Base-by-base conservation (phyloP, 129 eudicot genomes). In the Gnaphalium uliginosum region DNA sequence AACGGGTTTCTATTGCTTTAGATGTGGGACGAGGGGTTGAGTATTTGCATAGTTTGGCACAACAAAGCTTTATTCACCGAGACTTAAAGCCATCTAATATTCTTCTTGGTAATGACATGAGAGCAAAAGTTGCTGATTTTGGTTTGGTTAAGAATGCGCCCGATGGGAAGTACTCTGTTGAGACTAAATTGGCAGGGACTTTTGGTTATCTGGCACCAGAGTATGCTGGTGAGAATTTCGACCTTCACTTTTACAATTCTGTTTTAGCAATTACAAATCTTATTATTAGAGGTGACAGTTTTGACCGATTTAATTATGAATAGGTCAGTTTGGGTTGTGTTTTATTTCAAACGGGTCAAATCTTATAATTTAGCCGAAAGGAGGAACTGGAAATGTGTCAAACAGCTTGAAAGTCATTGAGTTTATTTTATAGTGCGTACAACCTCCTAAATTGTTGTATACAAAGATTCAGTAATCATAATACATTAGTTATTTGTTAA, bases 141-240 rank as follows among this genome's bases (percentile, higher is more conserved):
- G 86, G 89, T 17, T 61, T 85, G 79, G 89, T 85, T 61, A 75
- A 51, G 24, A 73, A 70, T 43, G 92, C 89, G 0, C 84, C 89
- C n/a, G 85, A 80, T 24, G 89, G 87, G 6, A 83, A 85, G 23
- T 66, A 74, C 68, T 80, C 92, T 4, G 14, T 88, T 56, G 92
- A 82, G 73, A 88, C 89, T 0, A 78, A 77, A 59, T 75, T 88
- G 39, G 92, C 92, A 1, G 92, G 92, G 32, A 88, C 92, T n/a
- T 88, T 88, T n/a, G 92, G 92, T 27, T 88, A 88, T 76, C 84
- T 88, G 32, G 92, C 92, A 6, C 92, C 89, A 2, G 92, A 88
- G 60, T 83, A 88, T 68, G 92, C 92, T 8, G 78, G 92, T 88
- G 26, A 66, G 54, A 66, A 19, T 23, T 66, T 21, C n/a, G 0